Conservation (phyloP, 495 filamentous ascomycete genomes). For the Aspergillus mulundensis region DNA sequence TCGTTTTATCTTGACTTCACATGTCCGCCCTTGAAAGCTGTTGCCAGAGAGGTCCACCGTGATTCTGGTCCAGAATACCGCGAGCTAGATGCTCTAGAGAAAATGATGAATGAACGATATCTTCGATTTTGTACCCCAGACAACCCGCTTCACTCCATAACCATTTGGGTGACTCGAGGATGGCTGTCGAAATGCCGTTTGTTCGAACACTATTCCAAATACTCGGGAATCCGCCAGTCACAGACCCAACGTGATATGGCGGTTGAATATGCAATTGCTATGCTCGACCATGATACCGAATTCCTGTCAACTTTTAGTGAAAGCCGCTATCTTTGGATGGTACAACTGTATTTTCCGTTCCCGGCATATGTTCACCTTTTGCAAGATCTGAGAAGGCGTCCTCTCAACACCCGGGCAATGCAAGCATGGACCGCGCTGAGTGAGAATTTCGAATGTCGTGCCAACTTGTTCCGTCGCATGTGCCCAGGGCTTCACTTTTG, state of each 20-base stretch:
- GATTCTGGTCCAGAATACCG: conserved; percentile 15
- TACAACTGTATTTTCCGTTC: conserved; percentile 48
- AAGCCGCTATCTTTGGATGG: conserved; percentile 44
- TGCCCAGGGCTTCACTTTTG: conserved; percentile 33
- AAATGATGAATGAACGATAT: conserved; percentile 44
- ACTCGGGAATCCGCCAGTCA: conserved; percentile 17
- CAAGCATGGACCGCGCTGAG: conserved; percentile 47
- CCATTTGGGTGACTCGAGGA: conserved; percentile 45
- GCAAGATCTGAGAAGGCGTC: conserved; percentile 41
- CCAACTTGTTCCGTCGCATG: conserved; percentile 17
- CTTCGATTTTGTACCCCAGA: conserved; percentile 43
- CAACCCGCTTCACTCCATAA: conserved; percentile 52
- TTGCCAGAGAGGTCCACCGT: conserved; percentile 26
- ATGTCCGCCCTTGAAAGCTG: conserved; percentile 41
- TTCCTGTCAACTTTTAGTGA: conserved; percentile 42
- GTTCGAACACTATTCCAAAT: conserved; percentile 40
- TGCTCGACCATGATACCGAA: conserved; percentile 48
- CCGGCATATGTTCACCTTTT: conserved; percentile 48
- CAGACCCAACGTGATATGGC: conserved; percentile 35
- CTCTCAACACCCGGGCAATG: conserved; percentile 26
- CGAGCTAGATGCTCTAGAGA: conserved; percentile 37
- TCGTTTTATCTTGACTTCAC: conserved; percentile 49
- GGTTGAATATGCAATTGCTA: conserved; percentile 35
- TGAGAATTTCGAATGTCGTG: conserved; percentile 43
- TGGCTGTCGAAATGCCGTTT: conserved; percentile 44